These are phyloP conservation scores for Chrysanthemum makinoi DNA, from an alignment of 129 eudicot genomes.

Conservation along the genomic window DNA sequence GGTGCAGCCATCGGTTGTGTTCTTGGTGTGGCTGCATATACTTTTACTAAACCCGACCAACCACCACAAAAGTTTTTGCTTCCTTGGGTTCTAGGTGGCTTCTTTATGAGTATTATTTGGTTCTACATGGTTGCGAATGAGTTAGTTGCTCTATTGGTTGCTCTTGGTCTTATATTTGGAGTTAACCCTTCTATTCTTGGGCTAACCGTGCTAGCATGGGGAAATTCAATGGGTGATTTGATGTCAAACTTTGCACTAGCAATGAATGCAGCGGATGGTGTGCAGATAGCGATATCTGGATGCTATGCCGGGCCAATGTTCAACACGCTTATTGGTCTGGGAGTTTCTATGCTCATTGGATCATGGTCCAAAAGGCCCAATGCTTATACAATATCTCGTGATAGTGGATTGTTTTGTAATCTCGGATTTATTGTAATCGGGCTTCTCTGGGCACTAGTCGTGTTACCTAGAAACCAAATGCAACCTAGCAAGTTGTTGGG, in stretches of 20 bases:
- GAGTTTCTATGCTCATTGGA: slow-evolving; percentile 55
- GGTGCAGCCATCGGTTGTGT: slow-evolving; percentile 36
- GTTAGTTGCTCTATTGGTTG: slow-evolving; percentile 59
- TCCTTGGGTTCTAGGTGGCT: slow-evolving; percentile 72
- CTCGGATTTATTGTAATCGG: slow-evolving; percentile 57
- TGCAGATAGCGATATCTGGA: slow-evolving; percentile 75
- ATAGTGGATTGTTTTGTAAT: slow-evolving; percentile 49
- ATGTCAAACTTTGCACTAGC: slow-evolving; percentile 69
- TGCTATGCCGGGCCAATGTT: slow-evolving; percentile 84
- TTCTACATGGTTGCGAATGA: slow-evolving; percentile 69
- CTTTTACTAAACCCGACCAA: slow-evolving; percentile 37
- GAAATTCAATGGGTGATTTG: slow-evolving; percentile 75
- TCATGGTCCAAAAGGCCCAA: slow-evolving; percentile 52
- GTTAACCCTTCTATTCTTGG: slow-evolving; percentile 62
- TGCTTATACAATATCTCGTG: slow-evolving; percentile 44
- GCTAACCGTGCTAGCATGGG: slow-evolving; percentile 81
- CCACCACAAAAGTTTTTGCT: slow-evolving; percentile 55
- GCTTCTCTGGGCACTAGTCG: slow-evolving; percentile 61
- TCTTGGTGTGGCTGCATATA: slow-evolving; percentile 43
- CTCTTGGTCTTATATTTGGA: slow-evolving; percentile 54
- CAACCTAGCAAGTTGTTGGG: slow-evolving; percentile 58
- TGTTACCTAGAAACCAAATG: slow-evolving; percentile 57
- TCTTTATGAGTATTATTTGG: slow-evolving; percentile 79
- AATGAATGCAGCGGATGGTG: slow-evolving; percentile 49
- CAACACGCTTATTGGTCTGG: slow-evolving; percentile 64